Evolutionary conservation across 176 grass and related monocot genomes (phyloP).

Genomic region (Poa pratensis): DNA sequence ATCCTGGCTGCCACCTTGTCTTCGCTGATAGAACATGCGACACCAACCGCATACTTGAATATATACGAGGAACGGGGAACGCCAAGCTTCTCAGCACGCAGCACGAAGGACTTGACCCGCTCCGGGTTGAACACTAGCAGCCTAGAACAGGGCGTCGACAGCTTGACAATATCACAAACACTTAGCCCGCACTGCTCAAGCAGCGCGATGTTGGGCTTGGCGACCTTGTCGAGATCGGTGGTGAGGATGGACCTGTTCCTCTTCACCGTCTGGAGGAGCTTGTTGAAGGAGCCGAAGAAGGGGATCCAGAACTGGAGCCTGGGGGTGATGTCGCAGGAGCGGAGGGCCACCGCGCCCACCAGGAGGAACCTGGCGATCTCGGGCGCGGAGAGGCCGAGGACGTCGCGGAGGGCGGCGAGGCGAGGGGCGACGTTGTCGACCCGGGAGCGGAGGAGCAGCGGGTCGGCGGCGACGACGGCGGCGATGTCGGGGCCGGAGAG

Average conservation of each 20-base stretch:
- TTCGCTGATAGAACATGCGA: neutral
- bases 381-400: slow-evolving; percentile 40
- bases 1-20: slow-evolving; percentile 40
- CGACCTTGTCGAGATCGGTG: neutral
- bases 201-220: slow-evolving; percentile 44
- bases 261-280: slow-evolving; percentile 11
- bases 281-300: slow-evolving; percentile 12
- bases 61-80: slow-evolving; percentile 19
- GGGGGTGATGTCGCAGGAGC: neutral
- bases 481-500: slow-evolving; percentile 24
- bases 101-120: neutral
- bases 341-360: neutral
- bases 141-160: neutral
- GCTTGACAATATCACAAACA: slow-evolving; percentile 27
- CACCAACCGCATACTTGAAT: slow-evolving; percentile 16
- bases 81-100: slow-evolving; percentile 33
- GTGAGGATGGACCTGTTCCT: neutral
- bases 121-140: neutral
- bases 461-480: slow-evolving; percentile 26
- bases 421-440: slow-evolving; percentile 22
- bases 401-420: slow-evolving; percentile 21
- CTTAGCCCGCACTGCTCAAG: slow-evolving; percentile 44
- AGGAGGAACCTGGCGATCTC: slow-evolving; percentile 40
- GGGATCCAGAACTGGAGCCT: slow-evolving; percentile 43
- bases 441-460: slow-evolving; percentile 17